Percentiles rank a stretch among this genome's conserved stretches.
phyloP scores from a whole-genome alignment of 192 early-diverging fungal species.

The Podila epigama region DNA sequence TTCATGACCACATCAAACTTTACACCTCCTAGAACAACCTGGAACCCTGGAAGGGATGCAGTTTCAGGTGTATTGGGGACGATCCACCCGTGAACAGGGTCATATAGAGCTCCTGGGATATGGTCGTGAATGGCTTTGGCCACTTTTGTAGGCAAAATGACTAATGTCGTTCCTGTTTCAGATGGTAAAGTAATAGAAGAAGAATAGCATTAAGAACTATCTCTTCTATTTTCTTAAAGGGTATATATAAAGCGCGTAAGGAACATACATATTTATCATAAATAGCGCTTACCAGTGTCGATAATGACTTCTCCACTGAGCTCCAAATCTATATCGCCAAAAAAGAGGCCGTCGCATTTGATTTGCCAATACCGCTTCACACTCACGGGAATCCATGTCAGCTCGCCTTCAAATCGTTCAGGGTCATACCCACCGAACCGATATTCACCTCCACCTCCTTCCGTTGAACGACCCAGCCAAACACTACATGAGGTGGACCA shows the following conservation, averaged over 20 bases:
- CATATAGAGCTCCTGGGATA: conserved; percentile 48
- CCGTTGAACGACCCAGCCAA: conserved; percentile 56
- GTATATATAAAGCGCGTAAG: no score
- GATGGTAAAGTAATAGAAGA: not conserved
- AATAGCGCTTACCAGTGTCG: conserved; percentile 51
- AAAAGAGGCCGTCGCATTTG: conserved; percentile 36
- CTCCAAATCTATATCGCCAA: conserved; percentile 27
- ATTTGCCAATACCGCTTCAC: conserved; percentile 68
- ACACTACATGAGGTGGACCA: no score
- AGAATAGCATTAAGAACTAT: not conserved
- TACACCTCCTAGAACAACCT: conserved; percentile 20
- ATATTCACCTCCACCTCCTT: conserved; percentile 59
- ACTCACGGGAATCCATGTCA: conserved; percentile 57
- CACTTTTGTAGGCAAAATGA: conserved; percentile 54
- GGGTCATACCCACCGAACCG: conserved; percentile 58
- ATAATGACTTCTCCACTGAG: conserved; percentile 46
- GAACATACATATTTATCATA: no score
- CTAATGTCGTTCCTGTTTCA: conserved; percentile 56
- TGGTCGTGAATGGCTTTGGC: conserved; percentile 48
- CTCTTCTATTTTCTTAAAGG: no score
- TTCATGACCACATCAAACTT: conserved; percentile 49
- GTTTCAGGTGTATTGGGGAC: conserved; percentile 42
- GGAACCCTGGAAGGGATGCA: conserved; percentile 15
- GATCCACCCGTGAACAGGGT: conserved; percentile 39
- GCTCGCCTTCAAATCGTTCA: conserved; percentile 41